Conservation (phyloP, 805 yeast genomes). For the Millerozyma acaciae region DNA sequence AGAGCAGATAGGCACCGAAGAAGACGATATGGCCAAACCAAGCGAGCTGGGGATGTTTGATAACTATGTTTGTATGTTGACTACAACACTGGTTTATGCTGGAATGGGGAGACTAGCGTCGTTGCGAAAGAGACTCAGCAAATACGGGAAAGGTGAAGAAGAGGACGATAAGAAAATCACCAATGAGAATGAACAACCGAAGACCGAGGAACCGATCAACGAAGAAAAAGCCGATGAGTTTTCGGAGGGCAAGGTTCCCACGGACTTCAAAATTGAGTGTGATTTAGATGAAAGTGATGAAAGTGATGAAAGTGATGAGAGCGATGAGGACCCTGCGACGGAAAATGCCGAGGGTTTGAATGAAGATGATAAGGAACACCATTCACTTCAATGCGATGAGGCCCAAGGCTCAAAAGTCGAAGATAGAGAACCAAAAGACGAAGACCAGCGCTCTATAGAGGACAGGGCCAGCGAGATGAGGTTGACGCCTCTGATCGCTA, state of each 20-base stretch:
- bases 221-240: neutral
- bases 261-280: neutral
- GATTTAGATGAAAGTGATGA: conserved; percentile 4
- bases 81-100: conserved; percentile 27
- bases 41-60: too few relatives aligned
- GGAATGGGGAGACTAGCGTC: conserved; percentile 16
- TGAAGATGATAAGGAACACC: too few relatives aligned
- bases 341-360: neutral
- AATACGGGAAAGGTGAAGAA: conserved; percentile 4
- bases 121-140: too few relatives aligned
- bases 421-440: too few relatives aligned
- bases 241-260: neutral
- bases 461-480: too few relatives aligned
- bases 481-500: too few relatives aligned
- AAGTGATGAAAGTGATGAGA: neutral
- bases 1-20: conserved; percentile 1
- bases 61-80: conserved; percentile 24
- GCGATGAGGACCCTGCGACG: neutral
- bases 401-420: neutral
- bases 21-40: conserved; percentile 14
- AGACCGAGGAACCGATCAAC: neutral
- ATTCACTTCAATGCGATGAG: too few relatives aligned
- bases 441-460: too few relatives aligned
- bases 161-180: too few relatives aligned
- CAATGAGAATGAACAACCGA: neutral